Conservation (phyloP, 805 yeast species). For the Saturnispora sekii region DNA sequence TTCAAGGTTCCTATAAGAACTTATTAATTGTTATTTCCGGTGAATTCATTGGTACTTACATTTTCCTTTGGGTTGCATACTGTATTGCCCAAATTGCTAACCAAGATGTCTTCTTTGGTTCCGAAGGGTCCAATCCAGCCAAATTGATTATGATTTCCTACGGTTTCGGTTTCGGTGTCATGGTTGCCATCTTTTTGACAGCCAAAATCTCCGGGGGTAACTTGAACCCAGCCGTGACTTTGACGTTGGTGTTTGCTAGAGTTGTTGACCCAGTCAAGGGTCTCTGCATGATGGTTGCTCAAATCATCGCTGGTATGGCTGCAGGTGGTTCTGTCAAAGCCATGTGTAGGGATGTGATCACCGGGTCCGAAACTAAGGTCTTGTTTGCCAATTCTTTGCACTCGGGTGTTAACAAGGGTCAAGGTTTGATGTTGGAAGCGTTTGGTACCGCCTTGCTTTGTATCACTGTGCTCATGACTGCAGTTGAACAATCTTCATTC, state of each 20-base stretch:
- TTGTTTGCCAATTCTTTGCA: conserved; percentile 65
- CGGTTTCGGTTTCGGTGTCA: conserved; percentile 81
- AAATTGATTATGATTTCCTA: conserved; percentile 70
- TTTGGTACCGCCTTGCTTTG: conserved; percentile 69
- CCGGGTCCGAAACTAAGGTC: conserved; percentile 50
- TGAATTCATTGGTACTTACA: conserved; percentile 80
- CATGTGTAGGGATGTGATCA: conserved; percentile 35
- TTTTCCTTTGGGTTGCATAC: conserved; percentile 74
- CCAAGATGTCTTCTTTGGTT: conserved; percentile 25
- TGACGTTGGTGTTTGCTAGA: conserved; percentile 59
- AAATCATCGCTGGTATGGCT: conserved; percentile 79
- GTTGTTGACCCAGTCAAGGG: conserved; percentile 71
- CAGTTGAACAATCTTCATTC: conserved; percentile 72
- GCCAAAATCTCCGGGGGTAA: conserved; percentile 82
- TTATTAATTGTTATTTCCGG: conserved; percentile 62
- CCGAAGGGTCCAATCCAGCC: conserved; percentile 40
- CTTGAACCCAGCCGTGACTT: conserved; percentile 82
- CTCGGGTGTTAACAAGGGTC: conserved; percentile 57
- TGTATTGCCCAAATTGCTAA: conserved; percentile 78
- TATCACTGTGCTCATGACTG: conserved; percentile 69
- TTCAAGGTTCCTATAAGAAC: conserved; percentile 38
- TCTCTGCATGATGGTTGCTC: conserved; percentile 52
- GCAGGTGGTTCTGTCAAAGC: conserved; percentile 86
- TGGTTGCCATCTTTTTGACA: conserved; percentile 60
- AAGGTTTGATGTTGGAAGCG: conserved; percentile 76